phyloP scores from a whole-genome alignment of 257 asterid genomes.

The Linaria vulgaris region DNA sequence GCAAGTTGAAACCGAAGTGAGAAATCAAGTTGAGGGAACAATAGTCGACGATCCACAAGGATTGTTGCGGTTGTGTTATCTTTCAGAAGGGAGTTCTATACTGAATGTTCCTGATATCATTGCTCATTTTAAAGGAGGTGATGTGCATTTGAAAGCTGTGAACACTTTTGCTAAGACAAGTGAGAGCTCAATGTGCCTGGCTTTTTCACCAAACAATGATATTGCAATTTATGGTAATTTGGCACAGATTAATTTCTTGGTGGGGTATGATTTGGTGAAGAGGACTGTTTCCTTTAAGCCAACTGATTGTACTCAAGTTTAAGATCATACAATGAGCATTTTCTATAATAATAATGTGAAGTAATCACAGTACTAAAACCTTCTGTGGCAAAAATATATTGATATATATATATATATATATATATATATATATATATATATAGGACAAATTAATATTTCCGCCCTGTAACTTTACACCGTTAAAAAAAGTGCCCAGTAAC shows the following conservation, averaged over 20 bases:
- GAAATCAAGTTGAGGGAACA: not conserved
- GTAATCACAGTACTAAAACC: too few relatives aligned
- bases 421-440: too few relatives aligned
- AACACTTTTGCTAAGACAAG: constrained; percentile 28
- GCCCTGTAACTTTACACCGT: too few relatives aligned
- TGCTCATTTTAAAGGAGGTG: constrained; percentile 39
- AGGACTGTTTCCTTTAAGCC: constrained; percentile 39
- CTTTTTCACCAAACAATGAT: constrained; percentile 10
- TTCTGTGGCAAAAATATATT: too few relatives aligned
- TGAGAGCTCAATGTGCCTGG: constrained; percentile 21
- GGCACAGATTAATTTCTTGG: constrained; percentile 43
- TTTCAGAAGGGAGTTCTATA: not conserved
- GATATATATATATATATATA: too few relatives aligned
- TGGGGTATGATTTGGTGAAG: constrained; percentile 43
- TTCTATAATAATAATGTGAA: too few relatives aligned
- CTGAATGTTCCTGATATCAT: constrained; percentile 14
- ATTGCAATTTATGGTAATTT: constrained; percentile 39
- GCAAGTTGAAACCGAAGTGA: constrained; percentile 8
- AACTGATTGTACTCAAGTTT: constrained; percentile 28
- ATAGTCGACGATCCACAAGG: constrained; percentile 19
- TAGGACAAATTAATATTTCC: too few relatives aligned
- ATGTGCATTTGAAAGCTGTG: constrained; percentile 27
- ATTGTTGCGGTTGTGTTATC: constrained; percentile 25
- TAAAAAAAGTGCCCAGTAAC: too few relatives aligned
- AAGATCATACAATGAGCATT: not conserved